These are phyloP conservation scores for Boletus sp. DNA, from an alignment of 768 basidiomycete genomes.

Conservation along the genomic window DNA sequence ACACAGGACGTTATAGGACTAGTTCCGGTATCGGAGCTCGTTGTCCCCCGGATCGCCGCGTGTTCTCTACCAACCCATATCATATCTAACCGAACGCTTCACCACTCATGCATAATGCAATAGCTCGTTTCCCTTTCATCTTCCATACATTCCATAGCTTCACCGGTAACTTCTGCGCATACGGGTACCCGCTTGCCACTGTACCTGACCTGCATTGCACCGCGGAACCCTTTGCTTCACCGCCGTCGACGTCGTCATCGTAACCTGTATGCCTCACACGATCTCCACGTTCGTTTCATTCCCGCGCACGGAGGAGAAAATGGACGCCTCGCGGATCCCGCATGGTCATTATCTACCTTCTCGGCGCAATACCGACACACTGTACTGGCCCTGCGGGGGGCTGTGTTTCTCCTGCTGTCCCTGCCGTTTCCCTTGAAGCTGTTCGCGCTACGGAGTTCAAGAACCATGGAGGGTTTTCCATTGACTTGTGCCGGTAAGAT, in stretches of 20 bases:
- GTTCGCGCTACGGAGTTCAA: constrained; percentile 6
- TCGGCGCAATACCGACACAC: constrained; percentile 19
- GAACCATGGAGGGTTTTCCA: background rate
- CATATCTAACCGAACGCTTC: constrained; percentile 29
- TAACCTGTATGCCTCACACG: constrained; percentile 12
- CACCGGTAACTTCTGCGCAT: constrained; percentile 1
- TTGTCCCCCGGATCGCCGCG: constrained; percentile 15
- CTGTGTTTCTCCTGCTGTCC: constrained; percentile 15
- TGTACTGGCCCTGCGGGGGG: constrained; percentile 7
- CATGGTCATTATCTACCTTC: constrained; percentile 23
- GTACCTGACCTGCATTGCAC: constrained; percentile 24
- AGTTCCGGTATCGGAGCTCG: constrained; percentile 27
- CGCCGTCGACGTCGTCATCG: constrained; percentile 25
- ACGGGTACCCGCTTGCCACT: constrained; percentile 11
- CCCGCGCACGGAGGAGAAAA: constrained; percentile 23
- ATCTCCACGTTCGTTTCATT: constrained; percentile 27
- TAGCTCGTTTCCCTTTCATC: constrained; percentile 14
- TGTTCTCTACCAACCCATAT: constrained; percentile 9
- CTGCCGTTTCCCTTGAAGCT: constrained; percentile 13
- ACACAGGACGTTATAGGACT: background rate
- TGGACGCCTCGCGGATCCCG: constrained; percentile 29
- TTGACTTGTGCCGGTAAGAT: background rate
- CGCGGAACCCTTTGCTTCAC: constrained; percentile 7
- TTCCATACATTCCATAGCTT: constrained; percentile 3
- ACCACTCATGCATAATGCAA: constrained; percentile 6